Base-by-base conservation (phyloP, 2,329 filamentous ascomycete genomes). In the Colletotrichum truncatum region DNA sequence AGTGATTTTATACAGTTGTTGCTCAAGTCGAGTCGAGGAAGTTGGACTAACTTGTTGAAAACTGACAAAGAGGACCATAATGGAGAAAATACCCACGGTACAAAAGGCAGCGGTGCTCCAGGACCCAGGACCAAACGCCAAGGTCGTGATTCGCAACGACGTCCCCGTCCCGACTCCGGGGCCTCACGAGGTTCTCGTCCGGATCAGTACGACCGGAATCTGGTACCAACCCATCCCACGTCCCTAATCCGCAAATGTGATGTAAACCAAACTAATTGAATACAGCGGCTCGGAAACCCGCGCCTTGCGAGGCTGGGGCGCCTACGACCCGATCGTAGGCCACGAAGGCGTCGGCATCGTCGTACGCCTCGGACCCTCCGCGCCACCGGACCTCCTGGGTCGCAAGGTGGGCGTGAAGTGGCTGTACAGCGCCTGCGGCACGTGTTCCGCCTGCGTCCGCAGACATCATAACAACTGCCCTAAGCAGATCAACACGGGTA, bases 361-460 rank as follows among this genome's bases (percentile, higher is more conserved):
- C 1, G 72, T 75, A 2, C 71, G 71, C 16, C 9, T 77, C 0
- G 80, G 81, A 0, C 30, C 72, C 0, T 59, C 61, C 0, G 79
- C 75, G 1, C 60, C 73, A 0, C 6, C 66, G 0, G 66, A 61
- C 0, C 21, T 82, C 3, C 28, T 81, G 4, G 71, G 71, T 1
- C 75, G 75, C 18, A 64, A 77, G 2, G 81, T 82, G 0, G 81
- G 81, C 1, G 74, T 82, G 0, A 82, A 82, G 64, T 83, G 81
- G 81, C 72, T 82, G 1, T 81, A 77, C 66, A 80, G 76, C 4
- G 78, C 80, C 1, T 83, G 81, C 21, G 74, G 74, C 0, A 23
- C 67, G 4, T 83, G 81, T 26, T 71, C 71, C 1, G 71, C 70
- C 5, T 83, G 81, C 55, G 68, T 68, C 2, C 67, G 65, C 6